Conservation (phyloP, 768 basidiomycete genomes). For the Tylopilus felleus region DNA sequence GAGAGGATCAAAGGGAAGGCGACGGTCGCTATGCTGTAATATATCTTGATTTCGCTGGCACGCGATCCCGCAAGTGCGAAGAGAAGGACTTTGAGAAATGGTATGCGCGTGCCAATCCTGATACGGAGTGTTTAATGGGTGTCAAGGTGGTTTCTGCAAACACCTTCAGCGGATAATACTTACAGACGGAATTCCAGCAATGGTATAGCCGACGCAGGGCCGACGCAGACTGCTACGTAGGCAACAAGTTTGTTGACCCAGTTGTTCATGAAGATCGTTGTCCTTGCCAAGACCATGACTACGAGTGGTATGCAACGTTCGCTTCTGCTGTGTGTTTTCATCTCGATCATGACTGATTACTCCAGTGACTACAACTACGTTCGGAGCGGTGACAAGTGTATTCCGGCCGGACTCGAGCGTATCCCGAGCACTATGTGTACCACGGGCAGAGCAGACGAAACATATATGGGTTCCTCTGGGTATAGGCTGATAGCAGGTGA, state of each 20-base stretch:
- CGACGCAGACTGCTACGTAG: conserved; percentile 84
- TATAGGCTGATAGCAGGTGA: conserved; percentile 92
- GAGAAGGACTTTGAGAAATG: conserved; percentile 79
- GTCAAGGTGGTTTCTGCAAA: conserved; percentile 61
- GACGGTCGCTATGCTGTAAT: conserved; percentile 67
- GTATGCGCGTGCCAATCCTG: conserved; percentile 69
- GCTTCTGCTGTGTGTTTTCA: neutral
- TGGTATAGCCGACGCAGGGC: conserved; percentile 87
- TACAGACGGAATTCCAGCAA: conserved; percentile 54
- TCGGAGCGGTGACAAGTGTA: conserved; percentile 68
- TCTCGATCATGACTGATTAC: neutral
- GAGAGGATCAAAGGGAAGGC: conserved; percentile 49
- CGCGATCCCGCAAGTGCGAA: conserved; percentile 65
- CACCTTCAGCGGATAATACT: neutral
- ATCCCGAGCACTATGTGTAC: conserved; percentile 74
- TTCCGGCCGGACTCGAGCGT: conserved; percentile 83
- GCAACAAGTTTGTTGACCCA: conserved; percentile 86
- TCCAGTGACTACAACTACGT: conserved; percentile 87
- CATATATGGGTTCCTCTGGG: conserved; percentile 86
- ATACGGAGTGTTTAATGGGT: conserved; percentile 86
- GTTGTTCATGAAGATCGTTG: conserved; percentile 81
- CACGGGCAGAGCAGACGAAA: conserved; percentile 46
- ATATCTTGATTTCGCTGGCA: conserved; percentile 77
- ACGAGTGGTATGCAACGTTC: conserved; percentile 72
- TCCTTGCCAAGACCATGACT: conserved; percentile 82